Evolutionary conservation across 192 early-diverging fungal species (phyloP), one percentile per base, ranked within the genome.

Genomic region (Jimgerdemannia flammicorona): DNA sequence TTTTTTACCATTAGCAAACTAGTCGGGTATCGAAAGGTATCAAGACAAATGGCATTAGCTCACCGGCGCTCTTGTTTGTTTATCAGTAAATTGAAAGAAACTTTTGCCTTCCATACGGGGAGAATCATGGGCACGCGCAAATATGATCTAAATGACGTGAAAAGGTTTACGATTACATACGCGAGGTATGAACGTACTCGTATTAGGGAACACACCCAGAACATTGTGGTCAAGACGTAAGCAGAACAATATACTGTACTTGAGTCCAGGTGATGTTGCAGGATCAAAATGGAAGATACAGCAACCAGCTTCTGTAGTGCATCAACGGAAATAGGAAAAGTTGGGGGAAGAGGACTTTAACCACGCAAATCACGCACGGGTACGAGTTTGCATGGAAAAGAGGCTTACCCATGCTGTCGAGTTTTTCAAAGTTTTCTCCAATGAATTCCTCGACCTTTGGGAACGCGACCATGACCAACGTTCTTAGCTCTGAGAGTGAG

Each of bases 71-170:
- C 92, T 75, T 88, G 86, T 75, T 93, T 93, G 83, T 91, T 89
- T 75, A 94, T 72, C 72, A 93, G 84, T 69, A 93, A 81, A 77
- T 91, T 93, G 43, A 93, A 82, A n/a, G 91, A 92, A 49, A 86
- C 86, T 64, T 87, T 84, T 20, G 90, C 92, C 73, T 88, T 86
- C 92, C 92, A 94, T 65, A 93, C 89, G 3, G 92, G 92, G 42
- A 94, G 79, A 8, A 81, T 77, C 74, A 93, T 79, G 68, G 74
- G 72, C 3, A 70, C 79, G 80, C 43, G 80, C 78, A 66, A 88
- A 74, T 65, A 59, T 14, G 49, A 2, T 14, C 49, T 59, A 59
- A 14, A 59, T 59, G 49, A 0, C 49, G 49, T 6, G 49, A 59
- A 59, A 59, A 59, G 49, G 14, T 59, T 59, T 59, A 59, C 49